Base-by-base conservation (phyloP, 2,329 filamentous ascomycete genomes). In the Monilinia laxa region DNA sequence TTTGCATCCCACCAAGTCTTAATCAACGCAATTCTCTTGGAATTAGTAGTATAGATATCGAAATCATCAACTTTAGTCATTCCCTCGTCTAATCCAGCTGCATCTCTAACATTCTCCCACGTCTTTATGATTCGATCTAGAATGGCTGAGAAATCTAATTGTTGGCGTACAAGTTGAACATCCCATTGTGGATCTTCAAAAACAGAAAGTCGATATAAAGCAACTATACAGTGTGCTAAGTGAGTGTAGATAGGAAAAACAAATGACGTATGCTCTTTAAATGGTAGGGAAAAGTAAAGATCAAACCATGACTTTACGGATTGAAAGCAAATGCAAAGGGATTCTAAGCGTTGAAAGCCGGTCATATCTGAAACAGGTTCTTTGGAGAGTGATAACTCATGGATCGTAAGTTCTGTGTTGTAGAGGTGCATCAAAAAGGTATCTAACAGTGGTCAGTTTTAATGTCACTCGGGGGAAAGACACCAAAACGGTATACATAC, bases 231-330 rank as follows among this genome's bases (percentile, higher is more conserved):
- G 7, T 67, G 67, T 1, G 53, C 25, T n/a, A 64, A 12, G 2
- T 68, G 59, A 10, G 59, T 64, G 1, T 66, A 58, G 1, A 67
- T 40, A 3, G 56, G 25, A 25, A 58, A 54, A 20, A 45, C 6
- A 25, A 67, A 68, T 42, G 38, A 35, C 5, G 31, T 49, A n/a
- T 64, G 64, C 1, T 31, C 40, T 31, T 25, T 42, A 6, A 25
- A 20, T 9, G 64, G 64, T 9, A 66, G 53, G 0, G 28, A 51
- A 35, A 67, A 62, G 25, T 64, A 67, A 2, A 64, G 18, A 31
- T 67, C 49, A 38, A 68, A 68, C 64, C 58, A 67, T 49, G 67
- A 62, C 54, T 68, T 68, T 5, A 60, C 47, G n/a, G 64, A 31
- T 35, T 45, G 35, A 1, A 68, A 58, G 42, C 67, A 64, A n/a